phyloP scores from a whole-genome alignment of 495 filamentous ascomycete species.

The Hamigera avellanea region DNA sequence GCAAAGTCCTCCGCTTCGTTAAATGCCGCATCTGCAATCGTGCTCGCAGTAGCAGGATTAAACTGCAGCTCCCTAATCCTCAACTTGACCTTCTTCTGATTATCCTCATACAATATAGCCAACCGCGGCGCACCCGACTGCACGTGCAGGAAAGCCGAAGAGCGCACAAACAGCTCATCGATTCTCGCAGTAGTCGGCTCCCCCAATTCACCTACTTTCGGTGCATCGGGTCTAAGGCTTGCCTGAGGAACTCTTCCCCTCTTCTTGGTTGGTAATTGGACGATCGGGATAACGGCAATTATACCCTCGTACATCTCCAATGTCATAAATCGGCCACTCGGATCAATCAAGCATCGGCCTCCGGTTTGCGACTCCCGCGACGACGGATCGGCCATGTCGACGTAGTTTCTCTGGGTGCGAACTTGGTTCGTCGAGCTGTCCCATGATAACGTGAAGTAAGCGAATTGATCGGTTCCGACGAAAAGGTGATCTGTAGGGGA shows the following conservation, averaged over 20 bases:
- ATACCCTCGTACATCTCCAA: constrained; percentile 85
- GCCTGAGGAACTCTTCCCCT: constrained; percentile 27
- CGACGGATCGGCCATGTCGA: constrained; percentile 66
- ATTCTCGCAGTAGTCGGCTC: constrained; percentile 64
- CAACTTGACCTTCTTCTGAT: constrained; percentile 48
- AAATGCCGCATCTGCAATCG: constrained; percentile 39
- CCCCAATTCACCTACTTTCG: constrained; percentile 46
- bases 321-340: constrained; percentile 67
- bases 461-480: constrained; percentile 77
- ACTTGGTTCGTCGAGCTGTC: constrained; percentile 49
- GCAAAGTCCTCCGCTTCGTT: constrained; percentile 35
- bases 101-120: constrained; percentile 74
- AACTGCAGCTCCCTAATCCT: constrained; percentile 47
- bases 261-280: constrained; percentile 51
- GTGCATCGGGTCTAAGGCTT: constrained; percentile 17
- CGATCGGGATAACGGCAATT: constrained; percentile 61
- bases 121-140: constrained; percentile 60
- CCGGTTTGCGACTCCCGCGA: constrained; percentile 67
- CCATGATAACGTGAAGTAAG: constrained; percentile 86
- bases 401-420: constrained; percentile 55
- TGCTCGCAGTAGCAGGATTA: constrained; percentile 29
- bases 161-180: constrained; percentile 76
- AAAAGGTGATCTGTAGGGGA: constrained; percentile 78
- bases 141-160: constrained; percentile 69
- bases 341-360: constrained; percentile 72